Conservation (phyloP, 257 asterid genomes). For the Anisodus acutangulus region DNA sequence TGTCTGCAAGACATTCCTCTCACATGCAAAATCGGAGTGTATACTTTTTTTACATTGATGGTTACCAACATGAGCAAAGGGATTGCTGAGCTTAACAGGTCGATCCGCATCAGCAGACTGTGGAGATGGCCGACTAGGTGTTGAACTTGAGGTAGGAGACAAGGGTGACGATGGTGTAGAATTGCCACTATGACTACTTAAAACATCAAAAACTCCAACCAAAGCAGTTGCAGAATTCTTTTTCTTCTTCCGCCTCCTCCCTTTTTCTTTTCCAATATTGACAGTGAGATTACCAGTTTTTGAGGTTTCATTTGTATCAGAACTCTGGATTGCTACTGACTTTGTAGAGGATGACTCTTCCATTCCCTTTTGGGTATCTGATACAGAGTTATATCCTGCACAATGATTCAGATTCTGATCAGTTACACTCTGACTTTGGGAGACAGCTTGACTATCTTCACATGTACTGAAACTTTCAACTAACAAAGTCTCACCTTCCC, state of each 20-base stretch:
- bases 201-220: conserved; percentile 56
- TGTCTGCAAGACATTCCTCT: conserved; percentile 37
- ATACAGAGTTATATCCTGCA: conserved; percentile 29
- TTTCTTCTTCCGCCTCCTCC: conserved; percentile 73
- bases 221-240: conserved; percentile 51
- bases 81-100: conserved; percentile 43
- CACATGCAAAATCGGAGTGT: conserved; percentile 38
- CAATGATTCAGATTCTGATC: conserved; percentile 27
- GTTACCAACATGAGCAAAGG: conserved; percentile 34
- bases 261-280: conserved; percentile 69
- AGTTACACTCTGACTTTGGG: conserved; percentile 30
- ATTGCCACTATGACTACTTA: conserved; percentile 91
- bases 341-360: conserved; percentile 27
- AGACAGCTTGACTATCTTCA: conserved; percentile 36
- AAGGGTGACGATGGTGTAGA: conserved; percentile 89
- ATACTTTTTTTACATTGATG: conserved; percentile 39
- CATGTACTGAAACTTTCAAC: conserved; percentile 43
- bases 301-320: conserved; percentile 42
- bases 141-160: conserved; percentile 62
- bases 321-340: conserved; percentile 40
- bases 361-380: conserved; percentile 37
- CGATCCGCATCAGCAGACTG: conserved; percentile 46
- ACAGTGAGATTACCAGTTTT: conserved; percentile 54
- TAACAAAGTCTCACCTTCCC: conserved; percentile 43
- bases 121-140: conserved; percentile 53